Conservation (phyloP, 1,284 basidiomycete genomes). For the Cryptococcus maquisensis region DNA sequence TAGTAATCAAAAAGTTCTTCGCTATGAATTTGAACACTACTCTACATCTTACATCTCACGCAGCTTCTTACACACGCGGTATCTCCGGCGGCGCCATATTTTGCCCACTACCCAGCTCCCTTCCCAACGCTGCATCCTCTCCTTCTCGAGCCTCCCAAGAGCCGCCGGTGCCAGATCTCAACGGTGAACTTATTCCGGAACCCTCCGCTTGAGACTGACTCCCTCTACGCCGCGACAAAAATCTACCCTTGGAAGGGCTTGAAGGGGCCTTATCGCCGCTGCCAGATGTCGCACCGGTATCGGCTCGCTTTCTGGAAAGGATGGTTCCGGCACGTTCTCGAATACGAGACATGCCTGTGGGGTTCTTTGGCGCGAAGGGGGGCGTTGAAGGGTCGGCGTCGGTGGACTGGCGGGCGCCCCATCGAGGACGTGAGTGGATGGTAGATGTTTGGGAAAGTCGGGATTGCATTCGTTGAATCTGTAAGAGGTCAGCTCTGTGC, state of each 20-base stretch:
- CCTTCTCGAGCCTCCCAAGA: constrained; percentile 5
- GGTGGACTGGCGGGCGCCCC: not conserved
- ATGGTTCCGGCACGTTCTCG: constrained; percentile 36
- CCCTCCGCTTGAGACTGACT: not conserved
- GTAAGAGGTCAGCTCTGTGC: not conserved
- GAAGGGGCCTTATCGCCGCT: constrained; percentile 3
- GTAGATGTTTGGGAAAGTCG: constrained; percentile 40
- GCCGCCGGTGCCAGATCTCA: not conserved
- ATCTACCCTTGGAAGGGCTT: constrained; percentile 4
- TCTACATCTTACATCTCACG: not conserved
- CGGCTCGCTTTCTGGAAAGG: constrained; percentile 24
- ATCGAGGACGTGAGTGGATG: constrained; percentile 5
- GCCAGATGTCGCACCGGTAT: constrained; percentile 18
- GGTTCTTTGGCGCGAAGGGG: constrained; percentile 13
- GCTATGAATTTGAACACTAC: not conserved
- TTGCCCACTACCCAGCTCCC: constrained; percentile 16
- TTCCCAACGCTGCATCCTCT: constrained; percentile 12
- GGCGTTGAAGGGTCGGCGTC: not conserved
- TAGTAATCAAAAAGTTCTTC: not conserved
- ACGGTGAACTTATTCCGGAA: constrained; percentile 3
- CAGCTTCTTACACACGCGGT: constrained; percentile 13
- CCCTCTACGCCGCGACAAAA: not conserved
- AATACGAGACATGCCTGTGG: constrained; percentile 16
- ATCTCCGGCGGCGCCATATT: constrained; percentile 19
- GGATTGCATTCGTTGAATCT: constrained; percentile 47